Evolutionary conservation across 148 eudicot species (phyloP), one percentile per base, ranked within the genome.

Genomic region (Bassia scoparia): DNA sequence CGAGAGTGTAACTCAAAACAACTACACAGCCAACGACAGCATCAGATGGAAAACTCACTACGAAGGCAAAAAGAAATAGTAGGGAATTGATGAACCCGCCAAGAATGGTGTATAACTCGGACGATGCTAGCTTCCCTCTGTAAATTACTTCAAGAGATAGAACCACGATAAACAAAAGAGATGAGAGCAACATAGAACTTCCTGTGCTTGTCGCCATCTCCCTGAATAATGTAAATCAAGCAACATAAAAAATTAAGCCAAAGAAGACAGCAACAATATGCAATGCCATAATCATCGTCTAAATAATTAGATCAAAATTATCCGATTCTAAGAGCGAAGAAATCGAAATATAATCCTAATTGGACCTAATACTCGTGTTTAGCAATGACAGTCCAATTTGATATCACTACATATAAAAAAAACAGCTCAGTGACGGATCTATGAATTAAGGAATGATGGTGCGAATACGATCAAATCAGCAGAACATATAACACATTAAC

Each of bases 81-180:
- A 90, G 79, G 31, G 97, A 85, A 70, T 93, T 92, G 38, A 88
- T 81, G 81, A 92, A 90, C 30, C 97, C 97, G 55, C 97, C 97
- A 75, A 92, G 91, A 60, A 92, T 92, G 23, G 97, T 92, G 70
- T 83, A 90, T 54, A 92, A 75, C 83, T 92, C 96, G 0, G 96
- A 81, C 17, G 97, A 92, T 56, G 93, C 97, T 77, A 92, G 82
- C 80, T 85, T 92, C 27, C 81, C 93, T 83, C 91, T 84, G 56
- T 85, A 92, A 84, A 90, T 84, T 66, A 82, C 90, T 87, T 92
- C 96, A 70, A 92, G 87, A 2, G 96, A 90, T 35, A 92, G 86
- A 60, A 87, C 86, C 60, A 78, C 88, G 67, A 84, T 78, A 70
- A 92, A 88, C 38, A 89, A 71, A 66, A 92, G 74, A 49, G 88